phyloP scores from a whole-genome alignment of 768 basidiomycete species.

The Lactarius evosmus region DNA sequence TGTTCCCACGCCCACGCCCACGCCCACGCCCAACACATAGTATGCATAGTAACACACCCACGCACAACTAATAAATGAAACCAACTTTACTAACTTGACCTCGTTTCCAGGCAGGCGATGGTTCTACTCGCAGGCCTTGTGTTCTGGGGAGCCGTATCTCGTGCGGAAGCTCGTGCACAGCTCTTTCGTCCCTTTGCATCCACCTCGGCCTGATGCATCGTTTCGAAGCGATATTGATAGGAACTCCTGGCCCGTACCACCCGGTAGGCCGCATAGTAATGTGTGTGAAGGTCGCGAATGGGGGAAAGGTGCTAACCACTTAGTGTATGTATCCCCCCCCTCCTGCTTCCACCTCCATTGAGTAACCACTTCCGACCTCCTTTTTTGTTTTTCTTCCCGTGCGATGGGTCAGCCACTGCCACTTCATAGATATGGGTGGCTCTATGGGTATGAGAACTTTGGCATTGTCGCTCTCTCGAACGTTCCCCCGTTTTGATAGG shows the following conservation, averaged over 20 bases:
- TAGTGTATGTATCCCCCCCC: slow-evolving; percentile 43
- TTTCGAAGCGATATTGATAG: slow-evolving; percentile 54
- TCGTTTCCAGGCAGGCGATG: neutral
- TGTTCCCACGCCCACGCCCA: slow-evolving; percentile 13
- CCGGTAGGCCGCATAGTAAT: slow-evolving; percentile 46
- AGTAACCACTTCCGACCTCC: neutral
- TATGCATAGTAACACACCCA: too few relatives aligned
- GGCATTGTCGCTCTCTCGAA: slow-evolving; percentile 65
- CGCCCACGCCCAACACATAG: neutral
- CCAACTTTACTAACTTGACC: neutral
- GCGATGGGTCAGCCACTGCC: slow-evolving; percentile 6
- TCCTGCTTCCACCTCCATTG: slow-evolving; percentile 20
- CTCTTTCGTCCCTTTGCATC: slow-evolving; percentile 64
- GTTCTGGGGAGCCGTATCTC: slow-evolving; percentile 62
- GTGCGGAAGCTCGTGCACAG: slow-evolving; percentile 56
- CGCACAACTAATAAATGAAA: neutral
- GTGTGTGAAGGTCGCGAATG: slow-evolving; percentile 61
- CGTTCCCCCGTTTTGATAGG: slow-evolving; percentile 64
- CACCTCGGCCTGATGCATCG: slow-evolving; percentile 50
- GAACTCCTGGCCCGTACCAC: slow-evolving; percentile 41
- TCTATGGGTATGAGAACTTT: slow-evolving; percentile 39
- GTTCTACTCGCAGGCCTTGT: neutral
- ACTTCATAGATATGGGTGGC: neutral
- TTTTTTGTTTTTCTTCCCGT: neutral
- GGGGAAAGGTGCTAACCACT: slow-evolving; percentile 47